Base-by-base conservation (phyloP, 352 stramenopile species). In the Thalassiosira mediterranea region DNA sequence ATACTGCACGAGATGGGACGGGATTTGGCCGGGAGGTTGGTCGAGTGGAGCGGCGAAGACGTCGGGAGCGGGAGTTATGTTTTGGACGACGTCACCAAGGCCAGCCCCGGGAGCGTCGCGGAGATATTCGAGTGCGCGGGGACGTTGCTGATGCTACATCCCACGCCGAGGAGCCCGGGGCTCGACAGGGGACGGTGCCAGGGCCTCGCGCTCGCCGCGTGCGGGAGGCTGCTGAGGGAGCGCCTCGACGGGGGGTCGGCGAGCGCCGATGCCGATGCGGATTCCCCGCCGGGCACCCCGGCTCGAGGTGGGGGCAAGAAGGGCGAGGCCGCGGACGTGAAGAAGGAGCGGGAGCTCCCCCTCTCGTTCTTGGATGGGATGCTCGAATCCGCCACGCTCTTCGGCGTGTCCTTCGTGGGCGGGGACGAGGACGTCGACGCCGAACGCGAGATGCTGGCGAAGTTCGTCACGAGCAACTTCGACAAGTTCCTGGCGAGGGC, bases 51-150 rank as follows among this genome's bases (percentile, higher is more conserved):
- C 71, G 83, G 81, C 11, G 34, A 23, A 29, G 46, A 32, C n/a
- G 23, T 19, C 0, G 44, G 51, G n/a, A 61, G 17, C 28, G 29
- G 53, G 37, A 29, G 42, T 47, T 34, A 29, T 48, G 42, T 60
- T 37, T 44, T 74, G n/a, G 25, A 23, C 23, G 54, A 73, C 4
- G 46, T 37, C 5, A 29, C 53, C 46, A 57, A 72, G 31, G n/a
- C 57, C 13, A 51, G 44, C 23, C 85, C 85, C 4, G 73, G 76
- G 51, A 79, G 19, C 13, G 77, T 92, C 44, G 67, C 54, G 15
- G 79, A 90, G 48, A 91, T 92, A 47, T 89, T 90, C 66, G 87
- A 91, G 63, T 89, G 84, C 66, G 79, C 78, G 1, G 82, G 84
- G 23, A 88, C 87, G 4, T 61, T 87, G 32, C 34, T 86, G 54